Evolutionary conservation across 2,329 filamentous ascomycete genomes (phyloP), one percentile per base, ranked within the genome.

Genomic region (Phialocephala subalpina): DNA sequence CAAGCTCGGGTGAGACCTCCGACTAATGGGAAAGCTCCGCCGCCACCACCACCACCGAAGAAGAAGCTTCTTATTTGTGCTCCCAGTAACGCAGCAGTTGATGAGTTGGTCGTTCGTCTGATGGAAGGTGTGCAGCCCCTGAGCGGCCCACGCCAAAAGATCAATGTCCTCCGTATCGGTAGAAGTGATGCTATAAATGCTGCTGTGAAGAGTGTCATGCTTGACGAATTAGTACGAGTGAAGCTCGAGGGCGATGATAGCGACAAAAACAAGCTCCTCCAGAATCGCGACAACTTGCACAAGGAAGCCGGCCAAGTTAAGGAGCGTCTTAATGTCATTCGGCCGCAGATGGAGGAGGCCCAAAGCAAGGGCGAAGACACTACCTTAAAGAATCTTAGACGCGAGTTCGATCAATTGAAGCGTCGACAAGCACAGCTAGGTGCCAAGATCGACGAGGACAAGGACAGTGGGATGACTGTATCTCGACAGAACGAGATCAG

Each of bases 41-140:
- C 72, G 71, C 71, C 77, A 66, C 73, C 71, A 69, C 77, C 76
- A 72, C 77, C 75, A 67, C 73, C 70, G 20, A 82, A 87, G 1
- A 97, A 97, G 80, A 99, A 98, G 78, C 84, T 99, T 29, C 86
- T 99, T 29, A 93, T 99, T 27, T 99, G 96, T 76, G 96, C 96
- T n/a, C 96, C 96, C 16, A 98, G 94, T 84, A 99, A 99, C 78
- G 96, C 96, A 7, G 96, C 96, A 36, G 96, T 99, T 6, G 96
- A 99, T 77, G 96, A 99, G 78, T 78, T 99, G 68, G 96, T 99
- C 20, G 89, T 97, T 78, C 91, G 96, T 81, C 86, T 99, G 74
- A 98, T 97, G 79, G 83, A 88, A 61, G 96, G 96, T 4, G 86
- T 99, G 60, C 95, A 90, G 75, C 94, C 93, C 0, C 84, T 87